Base-by-base conservation (phyloP, 495 filamentous ascomycete species). In the Penicillium lagena region DNA sequence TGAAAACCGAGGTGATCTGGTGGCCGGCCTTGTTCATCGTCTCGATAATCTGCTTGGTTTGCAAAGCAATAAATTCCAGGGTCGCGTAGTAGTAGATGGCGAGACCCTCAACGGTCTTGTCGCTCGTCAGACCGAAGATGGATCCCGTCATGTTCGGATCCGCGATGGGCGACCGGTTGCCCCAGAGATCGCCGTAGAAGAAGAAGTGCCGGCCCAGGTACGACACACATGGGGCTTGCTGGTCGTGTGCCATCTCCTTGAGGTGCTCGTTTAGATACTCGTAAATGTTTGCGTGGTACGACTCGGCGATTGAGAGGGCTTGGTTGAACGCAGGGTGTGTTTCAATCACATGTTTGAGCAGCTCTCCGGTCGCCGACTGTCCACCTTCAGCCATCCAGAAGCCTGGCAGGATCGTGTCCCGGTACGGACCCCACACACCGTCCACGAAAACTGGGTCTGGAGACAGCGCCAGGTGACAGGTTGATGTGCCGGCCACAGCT, bases 151-250 rank as follows among this genome's bases (percentile, higher is more conserved):
- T 98, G 60, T 79, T 81, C 1, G 90, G 77, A 55, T 98, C 89
- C 1, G 91, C 91, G 44, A 98, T 80, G 6, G 93, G 93, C 12
- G 88, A 95, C 29, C 93, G 82, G 64, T 98, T 98, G 34, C 93
- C 93, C 76, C 93, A 96, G n/a, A 96, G 79, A 57, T 98, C 93
- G 42, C 93, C 93, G 58, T 97, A 96, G 73, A 98, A 94, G 77
- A 97, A 98, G 64, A 94, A 83, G 63, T 97, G 91, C 7, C 93
- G 85, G 12, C 77, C 88, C 0, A 98, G 72, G 54, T 85, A 94
- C n/a, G 83, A 81, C 30, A 96, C 76, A 43, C 76, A 79, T 0
- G 90, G 90, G 9, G 87, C 87, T 2, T 77, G 65, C 35, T 67
- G 70, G 43, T 80, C 79, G 43, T 79, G 73, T 28, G 72, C 73